Evolutionary conservation across 2,329 filamentous ascomycete genomes (phyloP).

Genomic region (Zarea fungicola): DNA sequence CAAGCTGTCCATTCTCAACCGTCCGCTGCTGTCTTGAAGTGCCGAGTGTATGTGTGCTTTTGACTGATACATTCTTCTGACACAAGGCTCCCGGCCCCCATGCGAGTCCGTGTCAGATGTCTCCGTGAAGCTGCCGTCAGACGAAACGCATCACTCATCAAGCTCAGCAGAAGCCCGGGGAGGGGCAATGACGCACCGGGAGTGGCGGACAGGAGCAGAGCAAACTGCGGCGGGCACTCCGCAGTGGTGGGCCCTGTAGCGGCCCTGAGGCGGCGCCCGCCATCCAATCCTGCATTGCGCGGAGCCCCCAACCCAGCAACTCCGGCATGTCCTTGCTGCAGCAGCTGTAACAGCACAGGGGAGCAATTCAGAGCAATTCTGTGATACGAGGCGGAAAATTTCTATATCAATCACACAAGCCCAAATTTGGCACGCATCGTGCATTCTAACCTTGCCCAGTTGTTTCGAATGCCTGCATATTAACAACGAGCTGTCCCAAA

Average conservation of each 20-base stretch:
- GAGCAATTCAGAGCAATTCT: too few species aligned
- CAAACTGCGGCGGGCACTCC: neutral
- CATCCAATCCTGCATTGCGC: neutral
- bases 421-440: too few species aligned
- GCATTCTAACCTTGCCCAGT: too few species aligned
- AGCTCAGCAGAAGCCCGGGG: neutral
- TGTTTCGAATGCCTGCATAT: too few species aligned
- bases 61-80: conserved; percentile 12
- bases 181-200: conserved; percentile 7
- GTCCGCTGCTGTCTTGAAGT: neutral
- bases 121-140: neutral
- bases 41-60: too few species aligned
- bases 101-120: conserved; percentile 3
- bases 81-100: neutral
- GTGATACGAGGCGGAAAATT: neutral
- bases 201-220: neutral
- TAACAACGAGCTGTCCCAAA: too few species aligned
- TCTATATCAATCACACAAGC: too few species aligned
- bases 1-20: neutral
- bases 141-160: conserved; percentile 7
- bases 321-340: neutral
- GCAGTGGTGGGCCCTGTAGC: neutral
- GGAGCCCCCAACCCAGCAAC: conserved; percentile 9
- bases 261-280: neutral
- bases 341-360: too few species aligned